Percentiles rank a stretch among this genome's conserved stretches.
Evolutionary conservation across 371 early-diverging fungal genomes (phyloP).

Genomic region (Syncephalastrum monosporum): DNA sequence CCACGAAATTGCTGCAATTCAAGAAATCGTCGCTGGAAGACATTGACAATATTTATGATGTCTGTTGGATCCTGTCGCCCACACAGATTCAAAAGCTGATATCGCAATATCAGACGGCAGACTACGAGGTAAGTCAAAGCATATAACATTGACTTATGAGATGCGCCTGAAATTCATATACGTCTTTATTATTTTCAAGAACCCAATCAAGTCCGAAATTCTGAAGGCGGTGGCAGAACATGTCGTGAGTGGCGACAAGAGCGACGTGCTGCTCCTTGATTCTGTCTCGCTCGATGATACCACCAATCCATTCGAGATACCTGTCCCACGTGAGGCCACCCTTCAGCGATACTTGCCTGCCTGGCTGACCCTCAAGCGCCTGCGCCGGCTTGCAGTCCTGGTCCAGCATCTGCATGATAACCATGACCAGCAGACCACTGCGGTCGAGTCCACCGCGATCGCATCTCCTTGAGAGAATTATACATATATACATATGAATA

Average conservation of each 20-base stretch:
- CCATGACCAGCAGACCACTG: background rate
- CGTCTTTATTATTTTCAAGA: constrained; percentile 26
- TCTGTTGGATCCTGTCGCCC: constrained; percentile 92
- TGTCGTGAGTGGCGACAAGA: constrained; percentile 85
- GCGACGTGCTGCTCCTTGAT: constrained; percentile 86
- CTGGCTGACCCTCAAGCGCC: constrained; percentile 46
- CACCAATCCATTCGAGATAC: constrained; percentile 60
- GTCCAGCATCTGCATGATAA: constrained; percentile 4
- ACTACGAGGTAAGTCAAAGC: constrained; percentile 61
- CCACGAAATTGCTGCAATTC: constrained; percentile 91
- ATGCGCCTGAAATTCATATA: constrained; percentile 3
- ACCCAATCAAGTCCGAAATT: constrained; percentile 86
- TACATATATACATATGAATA: no score
- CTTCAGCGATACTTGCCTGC: constrained; percentile 58
- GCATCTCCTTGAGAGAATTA: constrained; percentile 8
- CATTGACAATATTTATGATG: constrained; percentile 93
- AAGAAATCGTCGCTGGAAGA: constrained; percentile 86
- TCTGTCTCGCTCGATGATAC: constrained; percentile 76
- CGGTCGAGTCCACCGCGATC: constrained; percentile 8
- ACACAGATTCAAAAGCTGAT: constrained; percentile 95
- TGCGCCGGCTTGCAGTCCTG: constrained; percentile 28
- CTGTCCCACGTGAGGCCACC: constrained; percentile 53
- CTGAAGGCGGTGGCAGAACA: constrained; percentile 86
- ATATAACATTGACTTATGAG: background rate
- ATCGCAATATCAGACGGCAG: constrained; percentile 73